Evolutionary conservation across 768 basidiomycete species (phyloP).

Genomic region (Hygrocybe coccinea): DNA sequence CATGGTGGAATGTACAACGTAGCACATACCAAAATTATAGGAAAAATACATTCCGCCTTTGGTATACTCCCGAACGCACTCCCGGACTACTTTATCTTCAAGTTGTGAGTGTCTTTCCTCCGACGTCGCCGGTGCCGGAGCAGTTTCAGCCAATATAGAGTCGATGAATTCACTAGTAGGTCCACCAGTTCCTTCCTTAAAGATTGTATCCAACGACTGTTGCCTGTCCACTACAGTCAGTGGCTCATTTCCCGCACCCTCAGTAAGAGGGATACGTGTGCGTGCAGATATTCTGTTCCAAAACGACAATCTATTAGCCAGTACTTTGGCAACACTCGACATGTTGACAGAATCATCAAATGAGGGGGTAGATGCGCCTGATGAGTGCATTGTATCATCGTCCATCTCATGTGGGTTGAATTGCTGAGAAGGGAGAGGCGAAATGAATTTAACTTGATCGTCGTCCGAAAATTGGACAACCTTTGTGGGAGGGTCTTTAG

Average conservation of each 20-base stretch:
- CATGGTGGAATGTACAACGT: neutral
- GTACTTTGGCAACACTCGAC: conserved; percentile 55
- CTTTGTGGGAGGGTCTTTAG: conserved; percentile 23
- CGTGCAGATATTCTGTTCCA: conserved; percentile 63
- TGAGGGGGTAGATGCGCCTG: conserved; percentile 51
- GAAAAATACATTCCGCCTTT: conserved; percentile 91
- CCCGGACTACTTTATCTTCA: conserved; percentile 77
- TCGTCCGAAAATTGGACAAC: conserved; percentile 51
- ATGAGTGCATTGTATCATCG: conserved; percentile 34
- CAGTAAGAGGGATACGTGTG: conserved; percentile 23
- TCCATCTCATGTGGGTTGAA: conserved; percentile 20
- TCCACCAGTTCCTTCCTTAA: conserved; percentile 42
- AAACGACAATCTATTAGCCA: conserved; percentile 67
- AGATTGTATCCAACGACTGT: conserved; percentile 40
- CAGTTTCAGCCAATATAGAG: conserved; percentile 54
- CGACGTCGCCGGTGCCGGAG: conserved; percentile 53
- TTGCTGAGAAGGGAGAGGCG: conserved; percentile 28
- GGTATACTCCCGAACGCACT: conserved; percentile 69
- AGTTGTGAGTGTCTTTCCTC: conserved; percentile 73
- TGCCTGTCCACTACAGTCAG: conserved; percentile 17
- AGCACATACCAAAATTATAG: conserved; percentile 68
- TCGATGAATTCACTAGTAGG: conserved; percentile 52
- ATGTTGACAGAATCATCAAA: conserved; percentile 43
- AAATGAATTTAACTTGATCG: conserved; percentile 43
- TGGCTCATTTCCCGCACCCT: conserved; percentile 5